A percentile compares a stretch with the other conserved stretches of the same genome.
These are phyloP conservation scores for Trametes cubensis DNA, from an alignment of 768 basidiomycete species.

Conservation along the genomic window DNA sequence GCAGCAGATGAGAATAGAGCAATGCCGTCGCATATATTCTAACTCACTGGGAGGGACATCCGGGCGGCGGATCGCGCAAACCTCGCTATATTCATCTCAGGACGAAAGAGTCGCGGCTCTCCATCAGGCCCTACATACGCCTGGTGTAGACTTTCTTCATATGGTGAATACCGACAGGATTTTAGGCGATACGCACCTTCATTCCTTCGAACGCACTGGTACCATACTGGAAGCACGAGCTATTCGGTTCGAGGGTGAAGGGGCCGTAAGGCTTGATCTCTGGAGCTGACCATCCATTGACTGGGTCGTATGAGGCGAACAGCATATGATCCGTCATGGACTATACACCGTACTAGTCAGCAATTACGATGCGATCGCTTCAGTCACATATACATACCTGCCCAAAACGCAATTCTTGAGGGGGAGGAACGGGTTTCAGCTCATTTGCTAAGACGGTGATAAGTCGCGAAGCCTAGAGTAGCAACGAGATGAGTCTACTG, in stretches of 20 bases:
- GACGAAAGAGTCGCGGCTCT: constrained; percentile 75
- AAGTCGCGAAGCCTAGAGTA: constrained; percentile 55
- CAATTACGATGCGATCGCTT: no score
- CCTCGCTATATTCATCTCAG: constrained; percentile 84
- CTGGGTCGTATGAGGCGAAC: constrained; percentile 58
- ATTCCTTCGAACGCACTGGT: constrained; percentile 62
- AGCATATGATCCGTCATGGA: constrained; percentile 79
- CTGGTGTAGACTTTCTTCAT: constrained; percentile 35
- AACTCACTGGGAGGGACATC: constrained; percentile 67
- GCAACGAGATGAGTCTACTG: not conserved
- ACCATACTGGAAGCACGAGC: constrained; percentile 64
- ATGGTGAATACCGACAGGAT: not conserved
- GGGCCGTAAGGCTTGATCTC: constrained; percentile 74
- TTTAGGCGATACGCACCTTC: constrained; percentile 48
- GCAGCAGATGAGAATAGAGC: not conserved
- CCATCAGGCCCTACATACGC: constrained; percentile 74
- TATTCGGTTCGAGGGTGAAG: constrained; percentile 56
- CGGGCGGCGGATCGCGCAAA: constrained; percentile 69
- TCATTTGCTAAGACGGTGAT: constrained; percentile 46
- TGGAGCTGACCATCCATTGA: constrained; percentile 68
- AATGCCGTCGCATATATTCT: not conserved
- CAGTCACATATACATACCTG: constrained; percentile 40
- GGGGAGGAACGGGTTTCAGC: constrained; percentile 52
- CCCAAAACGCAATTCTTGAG: constrained; percentile 57
- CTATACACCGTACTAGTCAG: constrained; percentile 34